Conservation (phyloP, 768 basidiomycete species). For the Psilocybe subaeruginosa region DNA sequence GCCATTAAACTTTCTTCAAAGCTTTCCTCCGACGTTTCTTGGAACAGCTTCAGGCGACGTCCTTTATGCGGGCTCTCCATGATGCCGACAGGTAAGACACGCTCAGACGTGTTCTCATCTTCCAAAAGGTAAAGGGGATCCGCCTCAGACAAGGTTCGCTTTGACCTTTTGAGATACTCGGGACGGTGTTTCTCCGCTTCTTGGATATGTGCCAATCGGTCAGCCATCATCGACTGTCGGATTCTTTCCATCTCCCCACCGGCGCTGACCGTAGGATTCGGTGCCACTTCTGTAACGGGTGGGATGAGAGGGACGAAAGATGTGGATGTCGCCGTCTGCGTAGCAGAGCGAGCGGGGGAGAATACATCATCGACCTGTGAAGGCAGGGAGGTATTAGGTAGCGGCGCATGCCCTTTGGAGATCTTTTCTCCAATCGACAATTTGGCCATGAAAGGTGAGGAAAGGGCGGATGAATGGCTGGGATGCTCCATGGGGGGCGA, state of each 20-base stretch:
- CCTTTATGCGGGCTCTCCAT: constrained; percentile 75
- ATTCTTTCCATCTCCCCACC: constrained; percentile 67
- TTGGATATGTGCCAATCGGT: constrained; percentile 47
- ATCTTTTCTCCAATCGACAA: constrained; percentile 30
- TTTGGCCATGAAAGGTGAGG: constrained; percentile 51
- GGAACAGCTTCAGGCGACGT: constrained; percentile 72
- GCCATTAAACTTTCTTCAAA: constrained; percentile 87
- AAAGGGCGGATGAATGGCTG: constrained; percentile 35
- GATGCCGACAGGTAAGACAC: constrained; percentile 52
- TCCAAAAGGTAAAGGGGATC: constrained; percentile 39
- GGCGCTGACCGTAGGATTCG: constrained; percentile 22
- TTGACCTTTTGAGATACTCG: constrained; percentile 69
- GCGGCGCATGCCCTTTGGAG: constrained; percentile 4
- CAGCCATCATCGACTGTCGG: constrained; percentile 53
- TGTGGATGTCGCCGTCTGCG: constrained; percentile 7
- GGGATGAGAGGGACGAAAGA: constrained; percentile 28
- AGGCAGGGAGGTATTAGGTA: constrained; percentile 5
- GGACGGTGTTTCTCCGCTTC: constrained; percentile 68
- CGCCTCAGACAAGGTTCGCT: constrained; percentile 46
- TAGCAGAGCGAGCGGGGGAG: constrained; percentile 5
- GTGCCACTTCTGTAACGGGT: constrained; percentile 24
- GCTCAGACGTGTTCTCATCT: constrained; percentile 34
- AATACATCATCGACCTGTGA: constrained; percentile 30
- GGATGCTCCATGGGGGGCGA: constrained; percentile 28
- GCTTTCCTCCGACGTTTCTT: constrained; percentile 82